Evolutionary conservation across 352 stramenopile species (phyloP), one percentile per base, ranked within the genome.

Genomic region (Pythium plurisporium): DNA sequence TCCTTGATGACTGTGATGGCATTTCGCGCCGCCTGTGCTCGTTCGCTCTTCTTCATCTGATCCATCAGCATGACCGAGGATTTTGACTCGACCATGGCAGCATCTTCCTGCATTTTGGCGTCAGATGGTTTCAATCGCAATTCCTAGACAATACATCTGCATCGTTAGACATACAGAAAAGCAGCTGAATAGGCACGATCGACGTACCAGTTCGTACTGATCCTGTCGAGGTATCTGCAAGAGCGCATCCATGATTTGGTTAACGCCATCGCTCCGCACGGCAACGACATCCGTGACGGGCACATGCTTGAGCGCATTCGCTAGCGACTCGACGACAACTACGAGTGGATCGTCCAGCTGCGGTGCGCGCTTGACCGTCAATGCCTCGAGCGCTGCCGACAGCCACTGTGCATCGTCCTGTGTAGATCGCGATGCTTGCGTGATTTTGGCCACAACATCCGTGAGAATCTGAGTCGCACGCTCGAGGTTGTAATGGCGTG

Each of bases 1-100:
- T 53, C 48, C 23, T 71, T 79, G 19, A 89, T 45, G 31, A 60
- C 59, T 29, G 69, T 57, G 40, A 90, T 86, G 3, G 70, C 62
- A 11, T 64, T 65, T 45, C 76, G 64, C 0, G 74, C 70, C 19
- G 73, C 71, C 14, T 67, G 65, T 1, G 77, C 73, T 8, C 74
- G 60, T 25, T 62, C 53, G 14, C 31, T 42, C 25, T 43, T 56
- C 19, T 38, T 62, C 25, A 67, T 44, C 4, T 62, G 36, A n/a
- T n/a, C n/a, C n/a, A n/a, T n/a, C n/a, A n/a, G n/a, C n/a, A n/a
- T n/a, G n/a, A n/a, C n/a, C n/a, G n/a, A n/a, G n/a, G n/a, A n/a
- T n/a, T n/a, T n/a, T n/a, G n/a, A n/a, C 2, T 62, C 56, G 0
- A 63, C 55, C 15, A 36, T 33, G 2, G 3, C 45, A 2, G 49